Evolutionary conservation across 306 rosid genomes (phyloP).

Genomic region (Vachellia collinsii): DNA sequence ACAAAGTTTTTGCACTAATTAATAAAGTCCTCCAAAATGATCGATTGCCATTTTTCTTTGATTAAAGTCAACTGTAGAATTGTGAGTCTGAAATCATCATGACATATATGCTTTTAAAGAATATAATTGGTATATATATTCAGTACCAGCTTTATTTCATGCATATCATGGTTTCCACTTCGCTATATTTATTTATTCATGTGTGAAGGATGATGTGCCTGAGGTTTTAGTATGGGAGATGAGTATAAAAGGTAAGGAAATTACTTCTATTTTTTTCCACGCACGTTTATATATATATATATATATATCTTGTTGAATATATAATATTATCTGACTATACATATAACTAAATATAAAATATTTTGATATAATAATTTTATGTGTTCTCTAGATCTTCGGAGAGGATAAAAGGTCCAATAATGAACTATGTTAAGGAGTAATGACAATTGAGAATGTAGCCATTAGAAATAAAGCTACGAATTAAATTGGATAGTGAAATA

Average conservation of each 20-base stretch:
- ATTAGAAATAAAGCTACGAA: neutral
- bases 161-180: neutral
- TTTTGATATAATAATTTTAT: neutral
- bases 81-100: constrained; percentile 29
- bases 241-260: neutral
- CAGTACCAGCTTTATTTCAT: constrained; percentile 28
- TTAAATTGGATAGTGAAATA: constrained; percentile 6
- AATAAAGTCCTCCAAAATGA: constrained; percentile 27
- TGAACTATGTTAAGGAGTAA: too few relatives aligned
- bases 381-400: neutral
- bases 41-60: constrained; percentile 26
- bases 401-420: neutral
- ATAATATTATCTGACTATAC: too few relatives aligned
- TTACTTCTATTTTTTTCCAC: neutral
- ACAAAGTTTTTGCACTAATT: constrained; percentile 5
- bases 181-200: neutral
- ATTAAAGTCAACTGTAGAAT: constrained; percentile 44
- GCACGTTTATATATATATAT: neutral
- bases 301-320: too few relatives aligned
- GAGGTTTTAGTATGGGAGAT: neutral
- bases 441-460: constrained; percentile 11
- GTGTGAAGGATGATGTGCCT: neutral
- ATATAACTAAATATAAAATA: too few relatives aligned
- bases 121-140: neutral
- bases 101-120: constrained; percentile 16